These are phyloP conservation scores for Sedum album DNA, from an alignment of 164 flowering plant species.

Conservation along the genomic window DNA sequence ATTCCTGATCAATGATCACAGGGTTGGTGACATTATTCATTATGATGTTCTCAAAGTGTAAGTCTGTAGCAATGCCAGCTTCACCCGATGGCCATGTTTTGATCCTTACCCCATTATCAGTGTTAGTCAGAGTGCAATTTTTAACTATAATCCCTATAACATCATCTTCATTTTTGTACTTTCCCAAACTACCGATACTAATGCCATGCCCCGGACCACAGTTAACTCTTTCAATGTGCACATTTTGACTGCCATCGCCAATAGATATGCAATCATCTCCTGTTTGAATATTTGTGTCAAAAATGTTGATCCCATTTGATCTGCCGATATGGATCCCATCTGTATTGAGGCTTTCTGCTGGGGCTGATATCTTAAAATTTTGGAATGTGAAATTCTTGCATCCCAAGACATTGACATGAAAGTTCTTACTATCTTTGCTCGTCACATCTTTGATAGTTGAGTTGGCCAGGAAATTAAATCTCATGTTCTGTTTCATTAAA, in stretches of 20 bases:
- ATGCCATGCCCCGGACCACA: slow-evolving; percentile 43
- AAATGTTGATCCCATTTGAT: slow-evolving; percentile 25
- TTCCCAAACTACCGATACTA: background rate
- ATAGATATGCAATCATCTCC: slow-evolving; percentile 65
- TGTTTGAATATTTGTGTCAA: slow-evolving; percentile 19
- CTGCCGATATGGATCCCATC: slow-evolving; percentile 56
- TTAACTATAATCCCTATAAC: no score
- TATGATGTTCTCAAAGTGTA: no score
- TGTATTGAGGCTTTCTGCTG: slow-evolving; percentile 31
- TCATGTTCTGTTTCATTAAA: slow-evolving; percentile 19
- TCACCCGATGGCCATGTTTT: slow-evolving; percentile 34
- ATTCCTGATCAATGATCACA: no score
- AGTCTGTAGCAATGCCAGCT: slow-evolving; percentile 18
- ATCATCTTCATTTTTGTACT: no score
- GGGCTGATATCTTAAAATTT: slow-evolving; percentile 15
- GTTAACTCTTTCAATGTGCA: slow-evolving; percentile 17
- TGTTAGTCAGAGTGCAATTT: slow-evolving; percentile 30
- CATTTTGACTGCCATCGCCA: slow-evolving; percentile 28
- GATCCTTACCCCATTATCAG: no score
- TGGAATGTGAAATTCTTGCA: slow-evolving; percentile 24
- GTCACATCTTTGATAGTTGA: slow-evolving; percentile 15
- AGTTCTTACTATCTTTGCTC: slow-evolving; percentile 28
- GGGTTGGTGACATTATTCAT: no score
- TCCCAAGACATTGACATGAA: slow-evolving; percentile 10
- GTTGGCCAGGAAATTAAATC: slow-evolving; percentile 10